Evolutionary conservation across 2,329 filamentous ascomycete genomes (phyloP).

Genomic region (Talaromyces sp.): DNA sequence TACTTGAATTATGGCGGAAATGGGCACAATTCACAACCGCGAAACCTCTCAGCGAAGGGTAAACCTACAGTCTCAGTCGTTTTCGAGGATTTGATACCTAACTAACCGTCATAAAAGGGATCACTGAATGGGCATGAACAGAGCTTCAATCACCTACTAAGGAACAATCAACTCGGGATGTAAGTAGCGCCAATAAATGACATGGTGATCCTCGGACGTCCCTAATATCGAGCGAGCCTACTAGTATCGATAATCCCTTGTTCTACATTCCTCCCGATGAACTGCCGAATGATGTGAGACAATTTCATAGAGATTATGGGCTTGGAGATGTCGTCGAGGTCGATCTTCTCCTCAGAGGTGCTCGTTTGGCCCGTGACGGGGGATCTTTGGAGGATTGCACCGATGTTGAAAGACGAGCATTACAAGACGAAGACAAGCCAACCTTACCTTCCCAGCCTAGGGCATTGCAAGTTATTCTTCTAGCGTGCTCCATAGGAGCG

Average conservation of each 20-base stretch:
- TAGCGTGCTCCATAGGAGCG: conserved; percentile 34
- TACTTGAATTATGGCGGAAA: background rate
- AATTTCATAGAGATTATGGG: conserved; percentile 15
- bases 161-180: conserved; percentile 21
- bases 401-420: conserved; percentile 15
- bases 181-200: background rate
- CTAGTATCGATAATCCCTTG: conserved; percentile 22
- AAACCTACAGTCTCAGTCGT: background rate
- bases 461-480: conserved; percentile 32
- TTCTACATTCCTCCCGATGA: conserved; percentile 17
- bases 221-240: background rate
- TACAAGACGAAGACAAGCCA: conserved; percentile 19
- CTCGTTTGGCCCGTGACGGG: conserved; percentile 18
- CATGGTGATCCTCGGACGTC: background rate
- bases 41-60: background rate
- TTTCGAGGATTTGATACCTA: background rate
- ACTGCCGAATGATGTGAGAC: conserved; percentile 18
- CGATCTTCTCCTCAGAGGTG: conserved; percentile 17
- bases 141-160: conserved; percentile 19
- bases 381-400: conserved; percentile 8
- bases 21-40: background rate
- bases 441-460: conserved; percentile 30
- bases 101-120: background rate
- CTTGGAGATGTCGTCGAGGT: conserved; percentile 19
- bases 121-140: conserved; percentile 2